Evolutionary conservation across 2,329 filamentous ascomycete genomes (phyloP).

Genomic region (Neofusicoccum cordaticola): DNA sequence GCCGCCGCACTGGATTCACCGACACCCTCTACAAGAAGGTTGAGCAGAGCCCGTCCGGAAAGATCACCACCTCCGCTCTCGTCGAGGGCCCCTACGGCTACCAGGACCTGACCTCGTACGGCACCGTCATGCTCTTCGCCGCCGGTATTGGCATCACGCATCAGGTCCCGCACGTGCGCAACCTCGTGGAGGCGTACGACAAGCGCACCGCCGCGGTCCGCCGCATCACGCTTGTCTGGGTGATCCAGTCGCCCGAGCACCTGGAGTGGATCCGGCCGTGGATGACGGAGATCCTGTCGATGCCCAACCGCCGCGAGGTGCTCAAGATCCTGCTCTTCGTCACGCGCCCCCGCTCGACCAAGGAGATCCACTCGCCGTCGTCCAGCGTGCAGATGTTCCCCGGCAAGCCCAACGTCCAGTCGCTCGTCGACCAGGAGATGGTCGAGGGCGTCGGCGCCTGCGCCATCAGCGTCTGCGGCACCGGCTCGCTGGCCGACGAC

Average conservation of each 20-base stretch:
- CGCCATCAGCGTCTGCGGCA: slow-evolving; percentile 78
- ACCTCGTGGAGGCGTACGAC: slow-evolving; percentile 56
- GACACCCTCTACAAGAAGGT: slow-evolving; percentile 74
- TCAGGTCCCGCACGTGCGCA: slow-evolving; percentile 81
- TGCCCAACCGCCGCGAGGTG: slow-evolving; percentile 78
- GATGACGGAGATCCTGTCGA: slow-evolving; percentile 79
- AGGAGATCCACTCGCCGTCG: slow-evolving; percentile 73
- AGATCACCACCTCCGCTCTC: slow-evolving; percentile 65
- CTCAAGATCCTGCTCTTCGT: slow-evolving; percentile 87
- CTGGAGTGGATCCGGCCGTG: slow-evolving; percentile 92
- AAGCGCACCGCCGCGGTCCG: slow-evolving; percentile 76
- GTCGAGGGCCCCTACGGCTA: slow-evolving; percentile 88
- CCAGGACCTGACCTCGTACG: slow-evolving; percentile 86
- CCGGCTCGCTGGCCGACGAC: slow-evolving; percentile 71
- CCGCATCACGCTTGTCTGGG: slow-evolving; percentile 82
- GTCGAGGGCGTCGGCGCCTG: slow-evolving; percentile 82
- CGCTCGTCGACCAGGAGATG: slow-evolving; percentile 78
- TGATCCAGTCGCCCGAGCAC: slow-evolving; percentile 83
- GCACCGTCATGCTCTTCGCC: slow-evolving; percentile 85
- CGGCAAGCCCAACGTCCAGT: slow-evolving; percentile 77
- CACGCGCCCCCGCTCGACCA: slow-evolving; percentile 79
- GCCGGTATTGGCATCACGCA: slow-evolving; percentile 95
- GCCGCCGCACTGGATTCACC: slow-evolving; percentile 85
- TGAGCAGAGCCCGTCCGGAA: slow-evolving; percentile 49
- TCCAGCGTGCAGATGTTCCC: slow-evolving; percentile 87